These are phyloP conservation scores for thale cress (Arabidopsis thaliana) DNA, from an alignment of 345 rosid species.

Conservation along the genomic window TAIR10.1 NC_003076.8:4785001-4785500, in stretches of 20 bases:
- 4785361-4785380: slow-evolving; percentile 71
- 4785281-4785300: slow-evolving; percentile 77
- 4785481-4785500: slow-evolving; percentile 53
- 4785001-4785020: slow-evolving; percentile 79
- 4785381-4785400: slow-evolving; percentile 78
- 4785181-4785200: slow-evolving; percentile 78
- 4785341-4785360: slow-evolving; percentile 47
- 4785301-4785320: slow-evolving; percentile 50
- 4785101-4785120: slow-evolving; percentile 11
- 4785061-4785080: slow-evolving; percentile 80
- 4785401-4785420: slow-evolving; percentile 83
- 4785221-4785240: slow-evolving; percentile 93
- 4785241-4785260: slow-evolving; percentile 96
- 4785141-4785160: neutral
- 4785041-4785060: slow-evolving; percentile 77
- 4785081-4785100: slow-evolving; percentile 34
- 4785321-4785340: slow-evolving; percentile 20
- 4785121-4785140: slow-evolving; percentile 4
- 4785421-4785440: slow-evolving; percentile 92
- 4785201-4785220: slow-evolving; percentile 76
- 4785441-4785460: slow-evolving; percentile 50
- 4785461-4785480: slow-evolving; percentile 57
- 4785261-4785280: slow-evolving; percentile 83
- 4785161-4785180: slow-evolving; percentile 81
- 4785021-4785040: slow-evolving; percentile 96